Conservation (phyloP, 1,139 yeast genomes). For the Saccharomyces uvarum region DNA sequence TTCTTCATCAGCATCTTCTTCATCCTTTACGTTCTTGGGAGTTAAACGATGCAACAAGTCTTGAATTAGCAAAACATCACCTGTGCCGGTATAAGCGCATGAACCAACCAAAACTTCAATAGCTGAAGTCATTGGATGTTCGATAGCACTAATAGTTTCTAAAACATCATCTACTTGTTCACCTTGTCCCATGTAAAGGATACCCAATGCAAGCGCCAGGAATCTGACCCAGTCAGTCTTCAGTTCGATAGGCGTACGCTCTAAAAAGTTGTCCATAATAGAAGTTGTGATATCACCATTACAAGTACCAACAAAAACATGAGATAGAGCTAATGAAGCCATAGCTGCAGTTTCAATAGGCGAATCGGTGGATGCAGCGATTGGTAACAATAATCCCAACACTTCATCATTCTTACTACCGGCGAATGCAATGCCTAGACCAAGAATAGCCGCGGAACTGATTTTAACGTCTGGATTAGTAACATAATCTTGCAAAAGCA, state of each 20-base stretch:
- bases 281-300: conserved; percentile 90
- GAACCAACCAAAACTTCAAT: conserved; percentile 85
- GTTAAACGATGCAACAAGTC: conserved; percentile 83
- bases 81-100: conserved; percentile 96
- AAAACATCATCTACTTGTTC: conserved; percentile 93
- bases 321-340: conserved; percentile 90
- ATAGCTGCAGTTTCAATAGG: conserved; percentile 75
- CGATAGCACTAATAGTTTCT: conserved; percentile 91
- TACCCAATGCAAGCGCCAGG: conserved; percentile 86
- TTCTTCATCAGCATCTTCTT: conserved; percentile 41
- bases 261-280: conserved; percentile 81
- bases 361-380: conserved; percentile 70
- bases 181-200: conserved; percentile 87
- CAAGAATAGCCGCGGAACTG: conserved; percentile 77
- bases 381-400: conserved; percentile 68
- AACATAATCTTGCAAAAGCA: conserved; percentile 77
- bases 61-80: conserved; percentile 93
- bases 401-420: conserved; percentile 88
- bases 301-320: conserved; percentile 91
- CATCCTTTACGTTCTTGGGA: conserved; percentile 42
- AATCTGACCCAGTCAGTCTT: conserved; percentile 83
- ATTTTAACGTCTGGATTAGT: conserved; percentile 45
- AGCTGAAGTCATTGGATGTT: conserved; percentile 86
- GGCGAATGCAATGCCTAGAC: conserved; percentile 91
- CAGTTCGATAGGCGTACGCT: conserved; percentile 70